Base-by-base conservation (phyloP, 352 stramenopile genomes). In the Bremia lactucae region DNA sequence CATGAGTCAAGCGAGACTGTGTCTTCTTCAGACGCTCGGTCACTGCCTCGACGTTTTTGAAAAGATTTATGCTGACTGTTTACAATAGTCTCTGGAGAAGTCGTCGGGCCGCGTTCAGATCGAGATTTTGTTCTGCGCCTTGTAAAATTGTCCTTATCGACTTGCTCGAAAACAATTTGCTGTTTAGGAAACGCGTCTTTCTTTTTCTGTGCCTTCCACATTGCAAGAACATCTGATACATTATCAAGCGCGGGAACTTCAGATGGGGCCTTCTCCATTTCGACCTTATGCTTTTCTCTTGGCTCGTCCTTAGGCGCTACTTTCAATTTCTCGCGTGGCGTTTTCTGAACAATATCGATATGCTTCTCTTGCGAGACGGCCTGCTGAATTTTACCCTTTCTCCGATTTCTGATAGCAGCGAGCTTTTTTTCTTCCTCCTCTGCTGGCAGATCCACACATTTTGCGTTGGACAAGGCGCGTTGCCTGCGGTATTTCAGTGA, bases 21-120 rank as follows among this genome's bases (percentile, higher is more conserved):
- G 52, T 79, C 64, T 58, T 80, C 62, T 37, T 80, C 68, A 19
- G 66, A 76, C 42, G 50, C 60, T 45, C 49, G 50, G 25, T 66
- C 36, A 26, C 29, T 59, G n/a, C 56, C 55, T 31, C 55, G 54
- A 36, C 63, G 72, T 52, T 71, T 68, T 45, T 65, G 49, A 18
- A 31, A 49, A 8, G 57, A 47, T 21, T 54, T 49, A 21, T 59
- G 52, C 28, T 61, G n/a, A n/a, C n/a, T 71, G n/a, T 20, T 36
- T 14, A 39, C 49, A 14, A 18, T 29, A 7, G 40, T 52, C 15
- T 64, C 50, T 16, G 14, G 15, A 49, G 36, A 22, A 1, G 28
- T 34, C 25, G 23, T 37, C 43, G n/a, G n/a, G n/a, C n/a, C n/a
- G n/a, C 55, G 50, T 9, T 15, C 25, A 11, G 46, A 49, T 24